A percentile compares a stretch with the other conserved stretches of the same genome.
Conservation (phyloP, 805 yeast species). For the Myxozyma vanderwaltii region DNA sequence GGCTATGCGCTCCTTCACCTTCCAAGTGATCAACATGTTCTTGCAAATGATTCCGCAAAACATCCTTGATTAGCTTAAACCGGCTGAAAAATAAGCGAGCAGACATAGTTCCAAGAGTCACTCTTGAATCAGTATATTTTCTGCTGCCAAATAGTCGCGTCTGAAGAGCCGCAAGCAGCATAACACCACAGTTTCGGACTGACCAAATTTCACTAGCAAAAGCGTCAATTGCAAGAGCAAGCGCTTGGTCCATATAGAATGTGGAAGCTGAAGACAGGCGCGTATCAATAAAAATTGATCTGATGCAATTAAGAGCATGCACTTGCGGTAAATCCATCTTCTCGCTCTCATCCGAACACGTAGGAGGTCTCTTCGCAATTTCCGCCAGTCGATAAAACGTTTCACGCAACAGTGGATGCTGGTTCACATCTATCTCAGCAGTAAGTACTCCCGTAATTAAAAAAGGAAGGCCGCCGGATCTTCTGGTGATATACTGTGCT, state of each 20-base stretch:
- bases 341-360: slow-evolving; percentile 53
- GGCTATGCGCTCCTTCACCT: slow-evolving; percentile 31
- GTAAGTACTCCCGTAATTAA: slow-evolving; percentile 73
- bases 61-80: slow-evolving; percentile 55
- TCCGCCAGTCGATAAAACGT: slow-evolving; percentile 56
- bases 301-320: slow-evolving; percentile 86
- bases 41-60: slow-evolving; percentile 47
- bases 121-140: slow-evolving; percentile 40
- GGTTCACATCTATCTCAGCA: slow-evolving; percentile 46
- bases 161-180: slow-evolving; percentile 86
- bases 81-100: slow-evolving; percentile 73
- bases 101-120: slow-evolving; percentile 44
- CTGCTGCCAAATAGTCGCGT: slow-evolving; percentile 74
- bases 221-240: slow-evolving; percentile 60
- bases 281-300: slow-evolving; percentile 72
- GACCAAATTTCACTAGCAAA: slow-evolving; percentile 79
- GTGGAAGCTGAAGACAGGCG: slow-evolving; percentile 57
- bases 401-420: slow-evolving; percentile 46
- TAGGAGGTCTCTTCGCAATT: slow-evolving; percentile 58
- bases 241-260: slow-evolving; percentile 56
- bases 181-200: slow-evolving; percentile 85
- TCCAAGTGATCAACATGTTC: slow-evolving; percentile 34
- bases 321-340: slow-evolving; percentile 85
- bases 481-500: slow-evolving; percentile 74
- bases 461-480: slow-evolving; percentile 91